Percentiles rank a stretch among this genome's conserved stretches.
These are phyloP conservation scores for Teunomyces pallodes DNA, from an alignment of 805 yeast species.

Conservation along the genomic window DNA sequence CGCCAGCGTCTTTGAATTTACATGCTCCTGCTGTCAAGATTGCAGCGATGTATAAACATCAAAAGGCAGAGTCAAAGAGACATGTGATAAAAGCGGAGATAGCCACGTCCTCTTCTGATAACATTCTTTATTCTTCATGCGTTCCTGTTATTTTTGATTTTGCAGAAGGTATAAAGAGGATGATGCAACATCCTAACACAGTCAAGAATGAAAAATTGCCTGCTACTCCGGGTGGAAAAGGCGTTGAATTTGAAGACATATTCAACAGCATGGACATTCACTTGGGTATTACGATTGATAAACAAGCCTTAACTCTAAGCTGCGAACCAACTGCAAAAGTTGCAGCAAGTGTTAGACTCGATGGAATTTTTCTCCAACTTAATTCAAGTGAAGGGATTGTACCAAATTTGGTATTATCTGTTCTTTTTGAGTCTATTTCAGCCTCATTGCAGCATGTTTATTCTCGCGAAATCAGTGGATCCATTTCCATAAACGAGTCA, in stretches of 20 bases:
- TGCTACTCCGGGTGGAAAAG: neutral
- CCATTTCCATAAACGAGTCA: constrained; percentile 46
- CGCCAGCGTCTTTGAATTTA: constrained; percentile 54
- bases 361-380: constrained; percentile 59
- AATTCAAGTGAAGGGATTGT: constrained; percentile 47
- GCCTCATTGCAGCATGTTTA: constrained; percentile 86
- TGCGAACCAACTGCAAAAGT: constrained; percentile 95
- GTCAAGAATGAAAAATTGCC: neutral
- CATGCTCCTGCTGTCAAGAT: constrained; percentile 75
- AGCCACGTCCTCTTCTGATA: constrained; percentile 66
- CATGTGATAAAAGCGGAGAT: constrained; percentile 53
- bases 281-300: constrained; percentile 61
- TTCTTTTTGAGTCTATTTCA: constrained; percentile 53
- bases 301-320: constrained; percentile 73
- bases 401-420: constrained; percentile 37
- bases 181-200: constrained; percentile 34
- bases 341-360: constrained; percentile 76
- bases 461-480: constrained; percentile 86
- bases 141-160: constrained; percentile 74
- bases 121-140: constrained; percentile 67
- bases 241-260: constrained; percentile 36
- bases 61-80: constrained; percentile 31
- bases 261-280: constrained; percentile 59
- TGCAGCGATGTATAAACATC: constrained; percentile 50
- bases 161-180: constrained; percentile 44